phyloP scores from a whole-genome alignment of 23 red algal genomes.

The Pyropia haitanensis region DNA sequence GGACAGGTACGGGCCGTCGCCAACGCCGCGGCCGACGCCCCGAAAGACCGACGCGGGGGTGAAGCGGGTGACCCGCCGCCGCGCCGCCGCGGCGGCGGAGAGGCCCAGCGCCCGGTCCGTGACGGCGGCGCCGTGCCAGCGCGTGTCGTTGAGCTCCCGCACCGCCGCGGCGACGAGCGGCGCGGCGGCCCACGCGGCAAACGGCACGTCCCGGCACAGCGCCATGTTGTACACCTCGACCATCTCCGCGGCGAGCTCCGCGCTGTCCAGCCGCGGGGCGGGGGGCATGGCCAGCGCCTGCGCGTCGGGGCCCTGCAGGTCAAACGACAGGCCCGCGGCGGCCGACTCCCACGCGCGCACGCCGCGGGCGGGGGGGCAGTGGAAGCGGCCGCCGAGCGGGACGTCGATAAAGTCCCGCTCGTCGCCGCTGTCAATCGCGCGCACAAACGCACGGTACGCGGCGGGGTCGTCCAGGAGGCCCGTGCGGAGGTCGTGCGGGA shows the following conservation, averaged over 20 bases:
- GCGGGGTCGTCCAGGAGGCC: conserved; percentile 17
- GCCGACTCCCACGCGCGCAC: conserved; percentile 58
- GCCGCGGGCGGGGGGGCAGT: background rate
- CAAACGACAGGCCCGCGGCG: conserved; percentile 20
- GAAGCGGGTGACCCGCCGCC: conserved; percentile 2
- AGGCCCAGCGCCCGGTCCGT: background rate
- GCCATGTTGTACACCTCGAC: conserved; percentile 48
- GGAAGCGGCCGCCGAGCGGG: conserved; percentile 7
- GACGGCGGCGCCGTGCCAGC: background rate
- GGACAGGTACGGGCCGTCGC: conserved; percentile 38
- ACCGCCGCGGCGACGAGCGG: conserved; percentile 7
- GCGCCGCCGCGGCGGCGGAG: background rate
- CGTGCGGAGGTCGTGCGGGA: conserved; percentile 20
- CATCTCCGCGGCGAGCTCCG: conserved; percentile 25
- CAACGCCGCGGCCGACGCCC: conserved; percentile 8
- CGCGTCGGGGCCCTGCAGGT: conserved; percentile 49
- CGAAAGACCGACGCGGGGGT: conserved; percentile 13
- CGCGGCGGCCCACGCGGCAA: conserved; percentile 3
- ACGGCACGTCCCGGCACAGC: conserved; percentile 22
- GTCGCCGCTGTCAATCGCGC: conserved; percentile 22
- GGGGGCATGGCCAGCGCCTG: conserved; percentile 55
- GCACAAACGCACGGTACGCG: conserved; percentile 22
- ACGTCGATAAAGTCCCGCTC: conserved; percentile 1
- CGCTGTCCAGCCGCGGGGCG: conserved; percentile 23
- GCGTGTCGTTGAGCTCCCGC: conserved; percentile 9